Percentiles rank a stretch among this genome's conserved stretches.
These are phyloP conservation scores for Trametes villosa DNA, from an alignment of 768 basidiomycete species.

Conservation along the genomic window DNA sequence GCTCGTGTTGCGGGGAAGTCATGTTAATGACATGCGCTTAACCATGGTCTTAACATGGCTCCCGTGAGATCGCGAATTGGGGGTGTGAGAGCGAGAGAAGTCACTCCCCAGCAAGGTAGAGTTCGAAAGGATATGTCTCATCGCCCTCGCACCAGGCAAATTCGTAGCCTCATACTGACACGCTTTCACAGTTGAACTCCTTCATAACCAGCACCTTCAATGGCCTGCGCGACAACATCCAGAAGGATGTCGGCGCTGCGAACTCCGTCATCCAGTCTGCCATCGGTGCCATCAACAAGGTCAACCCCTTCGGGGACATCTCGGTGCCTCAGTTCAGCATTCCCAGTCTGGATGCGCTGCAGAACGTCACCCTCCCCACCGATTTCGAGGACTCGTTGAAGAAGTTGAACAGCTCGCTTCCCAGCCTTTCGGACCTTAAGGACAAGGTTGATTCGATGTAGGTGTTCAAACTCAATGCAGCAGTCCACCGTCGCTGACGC, in stretches of 20 bases:
- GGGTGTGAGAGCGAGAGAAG: no score
- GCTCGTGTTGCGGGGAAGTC: no score
- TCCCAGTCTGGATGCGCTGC: conserved; percentile 72
- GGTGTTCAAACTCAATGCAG: conserved; percentile 34
- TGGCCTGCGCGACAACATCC: conserved; percentile 69
- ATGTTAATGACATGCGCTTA: no score
- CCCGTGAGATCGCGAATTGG: no score
- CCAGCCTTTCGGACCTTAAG: conserved; percentile 77
- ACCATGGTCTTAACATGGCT: no score
- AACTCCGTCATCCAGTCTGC: conserved; percentile 70
- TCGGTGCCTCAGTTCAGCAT: conserved; percentile 72
- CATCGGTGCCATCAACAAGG: conserved; percentile 72
- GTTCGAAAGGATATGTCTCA: no score
- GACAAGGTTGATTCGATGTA: conserved; percentile 68
- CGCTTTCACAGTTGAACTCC: conserved; percentile 63
- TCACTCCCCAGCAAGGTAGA: no score
- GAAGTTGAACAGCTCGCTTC: conserved; percentile 81
- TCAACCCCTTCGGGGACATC: conserved; percentile 75
- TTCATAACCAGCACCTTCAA: conserved; percentile 63
- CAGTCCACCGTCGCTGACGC: background rate
- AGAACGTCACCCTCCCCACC: conserved; percentile 80
- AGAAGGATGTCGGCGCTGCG: conserved; percentile 66
- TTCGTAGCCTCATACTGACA: background rate
- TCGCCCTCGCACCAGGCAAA: no score
- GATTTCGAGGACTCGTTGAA: conserved; percentile 74